Evolutionary conservation across 2,329 filamentous ascomycete species (phyloP), one percentile per base, ranked within the genome.

Genomic region (Macroventuria anomochaeta): DNA sequence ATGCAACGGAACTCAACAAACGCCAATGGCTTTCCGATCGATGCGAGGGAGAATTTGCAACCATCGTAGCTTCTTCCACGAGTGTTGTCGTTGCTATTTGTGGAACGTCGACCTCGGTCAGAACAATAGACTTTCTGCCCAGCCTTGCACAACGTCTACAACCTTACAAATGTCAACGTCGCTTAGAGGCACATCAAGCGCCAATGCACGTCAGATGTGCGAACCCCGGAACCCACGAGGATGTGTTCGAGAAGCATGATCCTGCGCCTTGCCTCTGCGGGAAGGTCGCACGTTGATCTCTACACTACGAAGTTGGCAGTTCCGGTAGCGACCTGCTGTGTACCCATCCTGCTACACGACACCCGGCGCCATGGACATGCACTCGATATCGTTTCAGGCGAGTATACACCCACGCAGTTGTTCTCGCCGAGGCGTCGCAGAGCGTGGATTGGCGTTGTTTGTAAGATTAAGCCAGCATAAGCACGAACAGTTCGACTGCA

Each of bases 301-400:
- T 47, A 43, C 50, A 28, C 43, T 26, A 47, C 50, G 21, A 26
- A 32, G 31, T 46, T 46, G 37, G 50, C 50, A 43, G 17, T 41
- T 53, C 50, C 44, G 44, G 51, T 48, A 54, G 51, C 51, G 51
- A 54, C 28, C 39, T 54, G 51, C 21, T 10, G 51, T 54, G 44
- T 23, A 7, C 18, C 39, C 38, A 23, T 53, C 8, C 44, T 54
- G 51, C 51, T 48, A 54, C 44, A 48, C 44, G n/a, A 40, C 21
- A 44, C 44, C 44, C 51, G 50, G 51, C 26, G 26, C 28, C 18
- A 29, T 28, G 13, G 6, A 21, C 17, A 48, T 15, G 44, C 51
- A 40, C 33, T 32, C 8, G 21, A 25, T 38, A 34, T 44, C 39
- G 39, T 43, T 54, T 48, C 33, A 48, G 51, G 39, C 38, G 23